These are phyloP conservation scores for maize (Zea mays) DNA, from an alignment of 176 grass and related monocot genomes.

Conservation along the genomic window Zm-B73-REFERENCE-NAM-5.0 NC_050096.1:52643501-52644000, in stretches of 20 bases:
- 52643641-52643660: constrained; percentile 43
- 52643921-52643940: constrained; percentile 49
- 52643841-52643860: constrained; percentile 58
- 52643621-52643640: neutral
- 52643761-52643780: constrained; percentile 57
- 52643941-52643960: constrained; percentile 47
- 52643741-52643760: constrained; percentile 77
- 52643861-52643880: constrained; percentile 56
- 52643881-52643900: constrained; percentile 52
- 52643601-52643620: constrained; percentile 1
- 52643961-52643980: constrained; percentile 52
- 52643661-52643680: constrained; percentile 64
- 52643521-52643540: neutral
- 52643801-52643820: constrained; percentile 64
- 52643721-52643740: constrained; percentile 80
- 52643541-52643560: neutral
- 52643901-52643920: constrained; percentile 59
- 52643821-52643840: constrained; percentile 56
- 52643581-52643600: neutral
- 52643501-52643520: neutral
- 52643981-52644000: constrained; percentile 39
- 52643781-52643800: constrained; percentile 91
- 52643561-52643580: neutral
- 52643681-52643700: constrained; percentile 82
- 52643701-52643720: constrained; percentile 89